Percentiles rank a stretch among this genome's conserved stretches.
Conservation (phyloP, 2,329 filamentous ascomycete genomes). For the Colletotrichum eleusines region DNA sequence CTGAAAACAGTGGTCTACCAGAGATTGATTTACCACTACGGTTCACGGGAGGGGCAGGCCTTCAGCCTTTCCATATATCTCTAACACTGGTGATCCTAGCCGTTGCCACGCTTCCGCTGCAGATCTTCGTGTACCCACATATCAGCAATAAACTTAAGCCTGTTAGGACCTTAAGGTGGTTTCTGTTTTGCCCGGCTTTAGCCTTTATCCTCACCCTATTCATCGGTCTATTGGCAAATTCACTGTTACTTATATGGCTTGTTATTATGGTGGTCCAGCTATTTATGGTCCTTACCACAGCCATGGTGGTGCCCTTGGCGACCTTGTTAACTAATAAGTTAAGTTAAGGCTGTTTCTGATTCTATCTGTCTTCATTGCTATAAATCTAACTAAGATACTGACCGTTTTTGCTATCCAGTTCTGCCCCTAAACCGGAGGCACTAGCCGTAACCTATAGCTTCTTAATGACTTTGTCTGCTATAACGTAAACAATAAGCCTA, state of each 20-base stretch:
- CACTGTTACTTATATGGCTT: slow-evolving; percentile 1
- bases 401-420: not conserved
- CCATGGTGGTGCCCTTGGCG: slow-evolving; percentile 17
- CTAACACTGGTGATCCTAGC: not conserved
- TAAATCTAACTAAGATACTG: too few relatives aligned
- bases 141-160: slow-evolving; percentile 4
- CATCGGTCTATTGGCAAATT: not conserved
- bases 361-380: too few relatives aligned
- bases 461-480: not conserved
- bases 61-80: not conserved
- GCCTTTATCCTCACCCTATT: slow-evolving; percentile 5
- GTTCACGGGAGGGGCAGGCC: not conserved
- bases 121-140: not conserved
- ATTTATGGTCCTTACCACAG: slow-evolving; percentile 12
- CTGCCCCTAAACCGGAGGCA: slow-evolving; percentile 1
- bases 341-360: too few relatives aligned
- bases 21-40: not conserved
- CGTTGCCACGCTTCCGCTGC: not conserved
- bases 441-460: slow-evolving; percentile 9
- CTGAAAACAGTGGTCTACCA: too few relatives aligned
- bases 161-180: not conserved
- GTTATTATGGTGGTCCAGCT: slow-evolving; percentile 11
- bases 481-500: not conserved
- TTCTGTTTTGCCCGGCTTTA: slow-evolving; percentile 1
- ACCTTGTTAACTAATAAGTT: slow-evolving; percentile 19